phyloP scores from a whole-genome alignment of 2,329 filamentous ascomycete genomes.

The Venturia oleaginea region DNA sequence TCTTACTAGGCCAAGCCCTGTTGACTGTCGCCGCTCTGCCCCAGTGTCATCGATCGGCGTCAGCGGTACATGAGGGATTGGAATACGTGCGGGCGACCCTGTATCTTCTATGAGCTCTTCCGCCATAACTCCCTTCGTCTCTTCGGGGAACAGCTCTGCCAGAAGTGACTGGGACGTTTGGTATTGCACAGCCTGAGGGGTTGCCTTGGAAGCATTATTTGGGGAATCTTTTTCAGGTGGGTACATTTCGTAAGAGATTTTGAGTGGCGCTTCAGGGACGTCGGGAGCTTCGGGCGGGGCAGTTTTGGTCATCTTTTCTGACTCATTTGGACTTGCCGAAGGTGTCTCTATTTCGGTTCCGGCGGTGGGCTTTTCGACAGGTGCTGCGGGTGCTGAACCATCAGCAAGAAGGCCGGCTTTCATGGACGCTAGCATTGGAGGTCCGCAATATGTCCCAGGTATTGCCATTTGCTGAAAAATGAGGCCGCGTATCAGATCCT shows the following conservation, averaged over 20 bases:
- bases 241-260: not conserved
- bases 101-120: not conserved
- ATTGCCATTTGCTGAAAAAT: not conserved
- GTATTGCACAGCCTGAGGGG: not conserved
- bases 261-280: not conserved
- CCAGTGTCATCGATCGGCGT: not conserved
- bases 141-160: conserved; percentile 43
- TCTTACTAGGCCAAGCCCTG: not conserved
- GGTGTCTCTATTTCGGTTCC: not conserved
- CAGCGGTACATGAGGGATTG: conserved; percentile 7
- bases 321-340: not conserved
- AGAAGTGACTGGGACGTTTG: conserved; percentile 18
- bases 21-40: not conserved
- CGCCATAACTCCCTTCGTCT: not conserved
- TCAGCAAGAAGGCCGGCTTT: not conserved
- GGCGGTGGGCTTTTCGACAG: not conserved
- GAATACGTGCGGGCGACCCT: not conserved
- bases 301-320: not conserved
- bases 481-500: conserved; percentile 1
- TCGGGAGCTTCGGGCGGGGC: too few relatives aligned
- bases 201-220: not conserved
- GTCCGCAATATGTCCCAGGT: not conserved
- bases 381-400: not conserved
- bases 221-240: not conserved
- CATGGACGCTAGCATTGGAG: not conserved